Percentiles rank a stretch among this genome's conserved stretches.
Conservation (phyloP, 2,329 filamentous ascomycete species). For the Piedraia hortae region DNA sequence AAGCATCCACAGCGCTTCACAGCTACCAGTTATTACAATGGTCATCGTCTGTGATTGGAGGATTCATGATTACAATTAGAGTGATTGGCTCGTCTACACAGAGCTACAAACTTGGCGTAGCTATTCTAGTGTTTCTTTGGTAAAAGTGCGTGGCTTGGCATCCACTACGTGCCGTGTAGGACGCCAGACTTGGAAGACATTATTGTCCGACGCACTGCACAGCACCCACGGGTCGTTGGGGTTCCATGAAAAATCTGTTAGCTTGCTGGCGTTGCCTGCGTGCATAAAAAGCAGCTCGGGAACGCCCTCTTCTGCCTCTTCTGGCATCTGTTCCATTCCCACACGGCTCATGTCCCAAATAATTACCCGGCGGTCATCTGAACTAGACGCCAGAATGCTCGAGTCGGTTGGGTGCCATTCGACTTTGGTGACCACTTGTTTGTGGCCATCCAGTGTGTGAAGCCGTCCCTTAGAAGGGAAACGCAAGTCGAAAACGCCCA, state of each 20-base stretch:
- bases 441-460: conserved; percentile 70
- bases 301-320: conserved; percentile 82
- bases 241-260: conserved; percentile 97
- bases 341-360: conserved; percentile 89
- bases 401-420: conserved; percentile 86
- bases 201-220: conserved; percentile 86
- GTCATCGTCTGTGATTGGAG: no score
- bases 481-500: conserved; percentile 83
- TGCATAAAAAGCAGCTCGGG: conserved; percentile 98
- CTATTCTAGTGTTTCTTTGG: no score
- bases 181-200: conserved; percentile 63
- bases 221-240: conserved; percentile 87
- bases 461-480: conserved; percentile 43
- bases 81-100: no score
- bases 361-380: conserved; percentile 77
- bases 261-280: conserved; percentile 85
- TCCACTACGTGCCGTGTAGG: conserved; percentile 13
- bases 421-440: conserved; percentile 68
- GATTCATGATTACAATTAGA: no score
- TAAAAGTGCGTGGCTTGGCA: no score
- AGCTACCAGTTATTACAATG: no score
- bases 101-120: no score
- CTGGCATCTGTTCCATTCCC: conserved; percentile 80
- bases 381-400: conserved; percentile 65
- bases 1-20: no score